Evolutionary conservation across 2,329 filamentous ascomycete species (phyloP).

Genomic region (Microthyrium microscopicum): DNA sequence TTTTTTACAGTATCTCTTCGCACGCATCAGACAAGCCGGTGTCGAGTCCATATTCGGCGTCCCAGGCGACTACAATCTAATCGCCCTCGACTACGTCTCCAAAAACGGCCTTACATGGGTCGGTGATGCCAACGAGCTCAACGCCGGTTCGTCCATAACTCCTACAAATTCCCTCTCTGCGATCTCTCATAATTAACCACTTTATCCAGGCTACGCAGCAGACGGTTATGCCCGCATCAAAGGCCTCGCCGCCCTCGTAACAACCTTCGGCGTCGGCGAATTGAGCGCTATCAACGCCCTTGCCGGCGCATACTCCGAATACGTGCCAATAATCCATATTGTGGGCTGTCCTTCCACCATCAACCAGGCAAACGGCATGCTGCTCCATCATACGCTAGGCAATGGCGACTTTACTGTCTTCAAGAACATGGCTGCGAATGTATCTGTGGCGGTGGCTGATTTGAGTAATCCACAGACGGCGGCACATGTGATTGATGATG

Average conservation of each 20-base stretch:
- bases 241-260: constrained; percentile 28
- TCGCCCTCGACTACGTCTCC: constrained; percentile 39
- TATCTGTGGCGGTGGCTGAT: constrained; percentile 56
- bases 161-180: constrained; percentile 7
- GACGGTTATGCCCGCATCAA: constrained; percentile 31
- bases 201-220: constrained; percentile 25
- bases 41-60: constrained; percentile 34
- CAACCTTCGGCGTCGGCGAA: constrained; percentile 32
- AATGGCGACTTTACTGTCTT: constrained; percentile 67
- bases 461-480: constrained; percentile 55
- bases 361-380: constrained; percentile 23
- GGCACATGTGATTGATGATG: constrained; percentile 59
- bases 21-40: constrained; percentile 31
- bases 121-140: constrained; percentile 45
- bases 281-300: constrained; percentile 30
- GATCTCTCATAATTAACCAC: constrained; percentile 1
- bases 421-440: constrained; percentile 54
- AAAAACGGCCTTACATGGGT: constrained; percentile 39
- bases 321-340: constrained; percentile 30
- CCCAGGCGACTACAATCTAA: constrained; percentile 31
- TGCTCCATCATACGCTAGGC: constrained; percentile 30
- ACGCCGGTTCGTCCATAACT: constrained; percentile 28
- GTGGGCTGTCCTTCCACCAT: constrained; percentile 27
- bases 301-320: constrained; percentile 31
- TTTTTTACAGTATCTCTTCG: constrained; percentile 32